phyloP scores from a whole-genome alignment of 192 early-diverging fungal genomes.

The Coemansia sp. region DNA sequence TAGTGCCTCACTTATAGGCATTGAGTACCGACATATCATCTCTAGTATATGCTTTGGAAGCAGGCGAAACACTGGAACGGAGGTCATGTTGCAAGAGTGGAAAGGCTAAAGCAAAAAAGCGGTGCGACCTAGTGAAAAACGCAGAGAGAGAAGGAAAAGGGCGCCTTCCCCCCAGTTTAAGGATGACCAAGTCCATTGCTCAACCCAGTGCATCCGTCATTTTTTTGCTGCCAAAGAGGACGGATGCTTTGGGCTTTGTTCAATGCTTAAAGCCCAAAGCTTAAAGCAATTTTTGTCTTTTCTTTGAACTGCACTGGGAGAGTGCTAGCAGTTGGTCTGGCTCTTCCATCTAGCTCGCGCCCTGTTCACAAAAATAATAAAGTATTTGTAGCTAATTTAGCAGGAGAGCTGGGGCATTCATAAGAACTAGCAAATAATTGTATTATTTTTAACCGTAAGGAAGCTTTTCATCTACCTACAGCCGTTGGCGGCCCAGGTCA shows the following conservation, averaged over 20 bases:
- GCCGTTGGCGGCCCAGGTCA: no score
- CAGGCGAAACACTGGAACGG: not conserved
- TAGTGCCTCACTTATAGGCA: not conserved
- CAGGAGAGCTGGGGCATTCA: no score
- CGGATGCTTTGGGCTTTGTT: not conserved
- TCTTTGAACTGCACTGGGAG: not conserved
- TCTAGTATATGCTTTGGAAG: slow-evolving; percentile 4
- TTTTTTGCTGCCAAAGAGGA: not conserved
- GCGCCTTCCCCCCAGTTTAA: not conserved
- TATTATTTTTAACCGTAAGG: no score
- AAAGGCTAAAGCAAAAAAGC: not conserved
- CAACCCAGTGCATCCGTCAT: not conserved
- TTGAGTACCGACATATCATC: not conserved
- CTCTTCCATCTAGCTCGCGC: no score
- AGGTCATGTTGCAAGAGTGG: not conserved
- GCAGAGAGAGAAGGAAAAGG: not conserved
- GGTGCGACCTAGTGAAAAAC: not conserved
- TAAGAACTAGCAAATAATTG: no score
- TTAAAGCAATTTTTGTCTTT: not conserved
- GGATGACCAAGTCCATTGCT: not conserved
- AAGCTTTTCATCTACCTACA: no score
- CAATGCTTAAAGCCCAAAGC: not conserved
- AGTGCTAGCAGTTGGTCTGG: no score
- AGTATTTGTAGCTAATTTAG: no score
- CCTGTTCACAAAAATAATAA: no score